Evolutionary conservation across 306 rosid genomes (phyloP).

Genomic region (Acacia confusa): DNA sequence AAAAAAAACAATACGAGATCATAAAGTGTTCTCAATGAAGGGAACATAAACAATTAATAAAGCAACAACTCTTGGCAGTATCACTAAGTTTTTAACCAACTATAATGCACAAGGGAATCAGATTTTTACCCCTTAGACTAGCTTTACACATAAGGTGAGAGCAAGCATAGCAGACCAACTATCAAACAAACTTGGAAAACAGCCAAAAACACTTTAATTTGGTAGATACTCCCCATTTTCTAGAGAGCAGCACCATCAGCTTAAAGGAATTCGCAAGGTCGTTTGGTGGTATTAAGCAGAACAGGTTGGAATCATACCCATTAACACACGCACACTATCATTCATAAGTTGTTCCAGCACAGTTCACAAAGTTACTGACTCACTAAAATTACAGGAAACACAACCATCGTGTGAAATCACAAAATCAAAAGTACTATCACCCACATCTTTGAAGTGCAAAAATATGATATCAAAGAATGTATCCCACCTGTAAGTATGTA

Average conservation of each 20-base stretch:
- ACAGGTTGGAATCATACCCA: background rate
- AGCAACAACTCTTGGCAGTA: background rate
- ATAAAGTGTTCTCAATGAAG: background rate
- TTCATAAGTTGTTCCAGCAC: background rate
- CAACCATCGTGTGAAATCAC: background rate
- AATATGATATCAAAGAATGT: background rate
- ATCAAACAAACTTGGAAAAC: background rate
- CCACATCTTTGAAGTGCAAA: background rate
- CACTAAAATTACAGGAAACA: background rate
- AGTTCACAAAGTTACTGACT: background rate
- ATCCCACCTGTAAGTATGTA: constrained; percentile 81
- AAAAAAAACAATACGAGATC: background rate
- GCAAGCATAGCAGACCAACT: background rate
- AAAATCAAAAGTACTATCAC: background rate
- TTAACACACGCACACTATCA: background rate
- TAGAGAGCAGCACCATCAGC: background rate
- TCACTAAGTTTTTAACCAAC: background rate
- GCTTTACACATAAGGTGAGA: background rate
- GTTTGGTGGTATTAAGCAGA: background rate
- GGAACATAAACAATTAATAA: background rate
- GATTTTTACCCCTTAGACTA: background rate
- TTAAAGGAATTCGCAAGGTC: background rate
- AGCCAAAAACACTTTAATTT: background rate
- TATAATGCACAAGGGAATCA: background rate
- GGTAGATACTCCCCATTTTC: background rate